These are phyloP conservation scores for Cladophialophora bantiana DNA, from an alignment of 2,329 filamentous ascomycete genomes.

Conservation along the genomic window DNA sequence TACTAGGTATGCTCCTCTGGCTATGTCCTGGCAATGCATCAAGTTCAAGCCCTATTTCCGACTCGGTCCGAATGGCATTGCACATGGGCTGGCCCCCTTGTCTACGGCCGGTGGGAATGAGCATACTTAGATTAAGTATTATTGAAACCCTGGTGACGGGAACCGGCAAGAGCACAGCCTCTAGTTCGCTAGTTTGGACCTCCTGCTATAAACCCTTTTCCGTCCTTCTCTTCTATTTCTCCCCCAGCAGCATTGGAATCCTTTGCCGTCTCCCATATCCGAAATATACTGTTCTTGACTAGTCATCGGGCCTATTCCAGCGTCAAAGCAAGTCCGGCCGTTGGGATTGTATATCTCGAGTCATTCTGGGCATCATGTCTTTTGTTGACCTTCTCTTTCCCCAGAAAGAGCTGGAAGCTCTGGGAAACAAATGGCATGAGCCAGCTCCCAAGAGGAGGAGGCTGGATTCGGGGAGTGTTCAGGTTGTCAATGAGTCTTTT, in stretches of 20 bases:
- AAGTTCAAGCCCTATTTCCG: slow-evolving; percentile 10
- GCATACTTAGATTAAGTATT: neutral
- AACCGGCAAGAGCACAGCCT: slow-evolving; percentile 1
- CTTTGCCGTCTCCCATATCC: slow-evolving; percentile 25
- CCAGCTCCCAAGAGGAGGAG: slow-evolving; percentile 32
- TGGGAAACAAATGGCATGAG: slow-evolving; percentile 35
- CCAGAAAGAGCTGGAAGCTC: slow-evolving; percentile 33
- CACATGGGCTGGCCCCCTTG: slow-evolving; percentile 9
- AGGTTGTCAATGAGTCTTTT: neutral
- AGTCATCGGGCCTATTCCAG: neutral
- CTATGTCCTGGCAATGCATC: slow-evolving; percentile 8
- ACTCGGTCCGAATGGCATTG: slow-evolving; percentile 25
- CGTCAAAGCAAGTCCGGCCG: neutral
- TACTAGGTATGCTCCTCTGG: slow-evolving; percentile 11
- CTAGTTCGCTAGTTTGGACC: neutral
- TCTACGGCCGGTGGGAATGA: slow-evolving; percentile 23
- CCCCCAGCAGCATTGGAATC: slow-evolving; percentile 13
- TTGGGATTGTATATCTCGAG: neutral
- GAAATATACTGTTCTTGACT: slow-evolving; percentile 12
- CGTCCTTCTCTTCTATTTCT: slow-evolving; percentile 22
- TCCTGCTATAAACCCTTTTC: slow-evolving; percentile 32
- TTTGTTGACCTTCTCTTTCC: slow-evolving; percentile 34
- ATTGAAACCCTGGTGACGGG: slow-evolving; percentile 4
- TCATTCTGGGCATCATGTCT: slow-evolving; percentile 26
- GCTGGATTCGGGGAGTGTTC: slow-evolving; percentile 19